A percentile compares a stretch with the other conserved stretches of the same genome.
Conservation (phyloP, 768 basidiomycete genomes). For the Lentinula boryana region DNA sequence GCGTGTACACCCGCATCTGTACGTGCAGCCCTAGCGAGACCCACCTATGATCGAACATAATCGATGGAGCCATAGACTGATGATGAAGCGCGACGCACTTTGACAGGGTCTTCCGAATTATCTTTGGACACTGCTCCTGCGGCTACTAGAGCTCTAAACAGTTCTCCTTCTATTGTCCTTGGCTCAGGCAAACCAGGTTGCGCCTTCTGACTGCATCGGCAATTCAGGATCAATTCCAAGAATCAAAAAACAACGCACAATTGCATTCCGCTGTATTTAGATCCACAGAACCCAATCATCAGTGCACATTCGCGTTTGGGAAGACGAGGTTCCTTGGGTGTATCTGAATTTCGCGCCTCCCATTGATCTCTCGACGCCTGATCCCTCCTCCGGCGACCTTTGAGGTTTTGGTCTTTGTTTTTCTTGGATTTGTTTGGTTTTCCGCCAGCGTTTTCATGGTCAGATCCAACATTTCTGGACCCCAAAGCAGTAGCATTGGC, state of each 20-base stretch:
- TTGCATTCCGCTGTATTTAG: slow-evolving; percentile 93
- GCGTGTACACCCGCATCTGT: slow-evolving; percentile 99
- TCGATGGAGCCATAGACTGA: background rate
- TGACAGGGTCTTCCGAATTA: slow-evolving; percentile 86
- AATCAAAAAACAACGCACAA: slow-evolving; percentile 53
- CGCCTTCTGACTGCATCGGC: slow-evolving; percentile 2
- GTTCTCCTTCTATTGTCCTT: slow-evolving; percentile 82
- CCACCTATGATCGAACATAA: slow-evolving; percentile 45
- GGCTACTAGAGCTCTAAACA: slow-evolving; percentile 85
- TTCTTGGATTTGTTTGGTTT: background rate
- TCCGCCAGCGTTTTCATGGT: background rate
- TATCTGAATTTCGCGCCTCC: slow-evolving; percentile 1
- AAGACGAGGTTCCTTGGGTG: slow-evolving; percentile 47
- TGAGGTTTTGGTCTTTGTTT: background rate
- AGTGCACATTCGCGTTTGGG: slow-evolving; percentile 86
- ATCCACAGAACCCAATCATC: slow-evolving; percentile 87
- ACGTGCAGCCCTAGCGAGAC: slow-evolving; percentile 81
- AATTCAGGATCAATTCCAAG: background rate
- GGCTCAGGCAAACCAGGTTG: slow-evolving; percentile 61
- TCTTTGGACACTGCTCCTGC: slow-evolving; percentile 93
- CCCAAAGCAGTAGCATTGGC: background rate
- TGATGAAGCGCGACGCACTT: slow-evolving; percentile 39
- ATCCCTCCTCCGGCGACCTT: background rate
- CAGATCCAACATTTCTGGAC: background rate
- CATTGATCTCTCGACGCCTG: background rate